Evolutionary conservation across 441 rosid genomes (phyloP).

Genomic region (Dalechampia spathulata): DNA sequence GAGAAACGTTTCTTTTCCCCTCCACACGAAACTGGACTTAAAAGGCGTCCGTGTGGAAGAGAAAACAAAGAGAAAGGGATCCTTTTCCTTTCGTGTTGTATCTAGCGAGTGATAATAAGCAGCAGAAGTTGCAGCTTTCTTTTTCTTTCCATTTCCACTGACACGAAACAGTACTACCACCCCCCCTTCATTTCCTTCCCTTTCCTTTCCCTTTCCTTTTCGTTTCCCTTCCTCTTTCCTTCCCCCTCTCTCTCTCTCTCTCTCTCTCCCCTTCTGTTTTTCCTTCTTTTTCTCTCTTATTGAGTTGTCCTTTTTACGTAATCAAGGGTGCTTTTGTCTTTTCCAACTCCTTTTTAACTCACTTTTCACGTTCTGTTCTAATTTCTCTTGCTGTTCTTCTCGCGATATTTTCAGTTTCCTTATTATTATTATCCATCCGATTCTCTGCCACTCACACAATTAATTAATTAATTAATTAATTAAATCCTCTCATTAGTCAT

Average conservation of each 20-base stretch:
- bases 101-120: constrained; percentile 13
- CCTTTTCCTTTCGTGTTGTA: not conserved
- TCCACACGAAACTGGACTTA: no score
- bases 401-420: no score
- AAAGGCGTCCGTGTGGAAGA: no score
- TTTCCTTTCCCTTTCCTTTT: not conserved
- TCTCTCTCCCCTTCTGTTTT: constrained; percentile 12
- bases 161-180: no score
- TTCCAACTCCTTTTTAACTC: not conserved
- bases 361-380: no score
- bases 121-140: constrained; percentile 22
- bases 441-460: no score
- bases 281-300: constrained; percentile 3
- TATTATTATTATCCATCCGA: no score
- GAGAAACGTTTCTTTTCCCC: no score
- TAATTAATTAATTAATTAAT: no score
- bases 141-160: constrained; percentile 19
- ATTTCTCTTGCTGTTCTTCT: no score
- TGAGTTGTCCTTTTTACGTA: constrained; percentile 21
- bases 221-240: constrained; percentile 3
- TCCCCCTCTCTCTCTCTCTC: constrained; percentile 9
- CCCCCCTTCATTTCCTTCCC: no score
- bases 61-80: not conserved
- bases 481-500: no score
- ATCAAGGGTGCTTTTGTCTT: constrained; percentile 20